These are phyloP conservation scores for Agaricus bisporus DNA, from an alignment of 768 basidiomycete genomes.

Conservation along the genomic window DNA sequence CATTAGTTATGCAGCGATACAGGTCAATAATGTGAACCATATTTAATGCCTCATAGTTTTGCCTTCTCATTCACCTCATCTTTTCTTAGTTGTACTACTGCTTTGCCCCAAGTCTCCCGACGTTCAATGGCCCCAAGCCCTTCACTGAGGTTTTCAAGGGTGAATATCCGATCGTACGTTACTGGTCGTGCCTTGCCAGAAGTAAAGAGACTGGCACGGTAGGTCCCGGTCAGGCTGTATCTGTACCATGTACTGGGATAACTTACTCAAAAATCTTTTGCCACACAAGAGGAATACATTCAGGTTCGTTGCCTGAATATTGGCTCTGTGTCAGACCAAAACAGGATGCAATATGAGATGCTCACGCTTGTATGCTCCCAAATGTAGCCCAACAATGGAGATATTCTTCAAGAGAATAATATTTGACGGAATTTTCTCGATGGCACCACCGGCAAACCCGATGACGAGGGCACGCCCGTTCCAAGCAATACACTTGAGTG, in stretches of 20 bases:
- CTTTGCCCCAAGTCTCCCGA: slow-evolving; percentile 92
- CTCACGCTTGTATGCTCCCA: slow-evolving; percentile 77
- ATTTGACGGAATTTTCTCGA: slow-evolving; percentile 87
- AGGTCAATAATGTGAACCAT: too few species aligned
- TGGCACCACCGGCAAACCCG: slow-evolving; percentile 81
- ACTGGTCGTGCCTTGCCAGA: slow-evolving; percentile 64
- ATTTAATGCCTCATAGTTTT: slow-evolving; percentile 30
- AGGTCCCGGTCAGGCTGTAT: not conserved
- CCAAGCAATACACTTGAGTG: slow-evolving; percentile 90
- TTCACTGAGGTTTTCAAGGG: slow-evolving; percentile 58
- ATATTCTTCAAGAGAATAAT: slow-evolving; percentile 81
- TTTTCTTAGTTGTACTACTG: slow-evolving; percentile 57
- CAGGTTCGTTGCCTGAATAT: slow-evolving; percentile 54
- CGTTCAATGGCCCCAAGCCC: slow-evolving; percentile 73
- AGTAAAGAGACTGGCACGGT: slow-evolving; percentile 49
- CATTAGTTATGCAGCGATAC: too few species aligned
- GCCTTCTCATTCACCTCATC: slow-evolving; percentile 31
- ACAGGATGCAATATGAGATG: slow-evolving; percentile 9
- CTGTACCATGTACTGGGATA: not conserved
- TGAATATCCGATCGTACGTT: slow-evolving; percentile 61
- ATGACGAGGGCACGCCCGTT: slow-evolving; percentile 91
- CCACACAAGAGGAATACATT: slow-evolving; percentile 66
- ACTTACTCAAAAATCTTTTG: slow-evolving; percentile 58
- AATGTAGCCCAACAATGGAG: slow-evolving; percentile 77
- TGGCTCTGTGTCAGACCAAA: not conserved